phyloP scores from a whole-genome alignment of 2,329 filamentous ascomycete species.

The Penicillium sumatraense region DNA sequence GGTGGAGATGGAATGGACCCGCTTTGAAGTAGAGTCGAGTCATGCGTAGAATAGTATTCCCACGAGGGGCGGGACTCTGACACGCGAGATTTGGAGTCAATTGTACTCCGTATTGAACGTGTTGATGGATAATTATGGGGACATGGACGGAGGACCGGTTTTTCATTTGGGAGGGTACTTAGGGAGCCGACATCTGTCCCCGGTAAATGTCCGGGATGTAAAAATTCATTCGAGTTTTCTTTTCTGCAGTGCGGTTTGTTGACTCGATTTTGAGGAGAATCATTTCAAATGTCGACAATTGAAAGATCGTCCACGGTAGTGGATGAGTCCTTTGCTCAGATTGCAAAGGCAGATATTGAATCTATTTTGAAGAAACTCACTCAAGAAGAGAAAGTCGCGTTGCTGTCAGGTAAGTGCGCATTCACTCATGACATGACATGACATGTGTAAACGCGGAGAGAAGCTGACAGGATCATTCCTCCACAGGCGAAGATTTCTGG shows the following conservation, averaged over 20 bases:
- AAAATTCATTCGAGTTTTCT: background rate
- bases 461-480: background rate
- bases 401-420: slow-evolving; percentile 3
- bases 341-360: slow-evolving; percentile 7
- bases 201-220: background rate
- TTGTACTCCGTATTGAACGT: background rate
- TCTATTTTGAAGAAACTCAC: slow-evolving; percentile 10
- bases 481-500: slow-evolving; percentile 63
- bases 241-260: background rate
- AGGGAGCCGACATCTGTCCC: background rate
- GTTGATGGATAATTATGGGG: background rate
- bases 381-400: slow-evolving; percentile 9
- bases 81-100: background rate
- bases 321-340: background rate
- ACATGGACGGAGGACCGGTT: background rate
- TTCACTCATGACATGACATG: background rate
- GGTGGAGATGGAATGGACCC: slow-evolving; percentile 1
- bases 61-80: background rate
- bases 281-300: background rate
- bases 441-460: background rate
- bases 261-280: background rate
- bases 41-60: background rate
- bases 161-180: background rate
- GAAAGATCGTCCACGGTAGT: background rate
- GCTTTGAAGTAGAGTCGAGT: background rate